Evolutionary conservation across 1,139 yeast species (phyloP), one percentile per base, ranked within the genome.

Genomic region (Debaryomycetaceae sp.): DNA sequence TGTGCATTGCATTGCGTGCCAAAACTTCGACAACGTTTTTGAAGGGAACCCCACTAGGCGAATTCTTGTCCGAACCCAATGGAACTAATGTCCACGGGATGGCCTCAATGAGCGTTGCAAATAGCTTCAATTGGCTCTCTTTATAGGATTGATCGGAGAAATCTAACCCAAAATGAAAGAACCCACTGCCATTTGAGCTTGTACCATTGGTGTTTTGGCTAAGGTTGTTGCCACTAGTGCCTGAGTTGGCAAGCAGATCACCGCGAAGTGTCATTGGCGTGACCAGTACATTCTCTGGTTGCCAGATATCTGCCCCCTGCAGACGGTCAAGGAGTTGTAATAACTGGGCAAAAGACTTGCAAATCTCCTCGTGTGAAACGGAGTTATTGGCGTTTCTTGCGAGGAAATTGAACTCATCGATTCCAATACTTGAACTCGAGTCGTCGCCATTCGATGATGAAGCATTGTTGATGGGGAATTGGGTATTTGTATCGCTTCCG

Each of bases 1-100:
- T 61, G 53, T 88, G 94, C 3, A 81, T 75, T 2, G 88, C 75
- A 47, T 86, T 86, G 38, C 89, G 65, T 20, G 89, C 78, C 18
- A 89, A 58, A 10, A 85, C 61, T 39, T 88, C 96, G 25, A 88
- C 75, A 3, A 83, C 62, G 26, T 74, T 71, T 32, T 82, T 73
- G 48, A 76, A 75, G 11, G 73, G 64, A 10, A 75, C 53, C 4
- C 72, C 73, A n/a, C 69, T 57, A 4, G 69, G 60, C 3, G 60
- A 19, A 4, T 42, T 20, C 26, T 49, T 48, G 18, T 62, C 66
- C 5, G 9, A n/a, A 5, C 51, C 50, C 13, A 51, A 34, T 2
- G 63, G 65, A 10, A 72, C 71, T 32, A 77, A 58, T 28, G 85
- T 75, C 73, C 83, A 79, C 0, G 95, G 91, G 24, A 78, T 58